phyloP scores from a whole-genome alignment of 2,329 filamentous ascomycete species.

The Aspergillus sp. region DNA sequence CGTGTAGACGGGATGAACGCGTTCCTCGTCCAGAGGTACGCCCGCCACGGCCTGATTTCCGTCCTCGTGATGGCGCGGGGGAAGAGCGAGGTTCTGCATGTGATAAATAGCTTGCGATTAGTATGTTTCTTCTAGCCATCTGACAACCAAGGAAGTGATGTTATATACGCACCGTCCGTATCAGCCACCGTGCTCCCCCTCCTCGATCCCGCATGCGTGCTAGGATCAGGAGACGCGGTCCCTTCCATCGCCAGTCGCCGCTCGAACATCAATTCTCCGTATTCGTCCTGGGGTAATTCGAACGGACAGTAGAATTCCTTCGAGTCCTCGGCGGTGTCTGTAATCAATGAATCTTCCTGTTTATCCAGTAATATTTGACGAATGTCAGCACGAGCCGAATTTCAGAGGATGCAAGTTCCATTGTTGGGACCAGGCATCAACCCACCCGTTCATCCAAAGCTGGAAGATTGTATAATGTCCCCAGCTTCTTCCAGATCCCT shows the following conservation, averaged over 20 bases:
- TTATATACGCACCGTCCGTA: conserved; percentile 46
- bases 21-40: conserved; percentile 39
- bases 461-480: conserved; percentile 79
- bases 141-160: too few relatives aligned
- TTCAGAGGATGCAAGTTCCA: neutral
- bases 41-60: conserved; percentile 37
- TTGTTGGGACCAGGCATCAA: neutral
- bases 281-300: conserved; percentile 58
- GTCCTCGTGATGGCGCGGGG: conserved; percentile 44
- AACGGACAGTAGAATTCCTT: conserved; percentile 68
- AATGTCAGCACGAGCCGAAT: neutral
- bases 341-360: conserved; percentile 57
- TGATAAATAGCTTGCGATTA: neutral
- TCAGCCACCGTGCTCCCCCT: conserved; percentile 50
- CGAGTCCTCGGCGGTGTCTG: conserved; percentile 60
- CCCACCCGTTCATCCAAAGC: conserved; percentile 83
- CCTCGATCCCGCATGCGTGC: conserved; percentile 38
- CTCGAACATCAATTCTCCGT: conserved; percentile 52
- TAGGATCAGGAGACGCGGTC: conserved; percentile 45
- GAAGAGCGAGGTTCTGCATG: conserved; percentile 46
- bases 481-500: conserved; percentile 87
- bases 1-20: conserved; percentile 42
- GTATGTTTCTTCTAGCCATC: neutral
- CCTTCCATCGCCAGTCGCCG: conserved; percentile 47
- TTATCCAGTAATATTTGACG: conserved; percentile 20